Percentiles rank a stretch among this genome's conserved stretches.
Evolutionary conservation across 192 early-diverging fungal genomes (phyloP).

Genomic region (Podila clonocystis): DNA sequence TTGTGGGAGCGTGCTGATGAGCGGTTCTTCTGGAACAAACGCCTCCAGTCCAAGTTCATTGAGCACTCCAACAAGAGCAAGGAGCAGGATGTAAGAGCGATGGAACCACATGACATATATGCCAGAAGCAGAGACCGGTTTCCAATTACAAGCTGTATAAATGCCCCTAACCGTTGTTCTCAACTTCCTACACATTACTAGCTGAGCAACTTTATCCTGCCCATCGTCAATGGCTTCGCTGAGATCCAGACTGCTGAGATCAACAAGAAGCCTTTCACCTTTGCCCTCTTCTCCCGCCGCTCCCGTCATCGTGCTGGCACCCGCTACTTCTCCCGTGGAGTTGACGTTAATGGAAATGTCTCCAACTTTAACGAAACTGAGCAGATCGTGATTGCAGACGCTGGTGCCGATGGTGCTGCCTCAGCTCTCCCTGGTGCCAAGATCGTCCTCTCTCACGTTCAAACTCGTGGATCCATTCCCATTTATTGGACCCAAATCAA

Average conservation of each 20-base stretch:
- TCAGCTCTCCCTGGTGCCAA: slow-evolving; percentile 51
- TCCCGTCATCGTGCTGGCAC: slow-evolving; percentile 86
- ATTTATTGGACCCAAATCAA: slow-evolving; percentile 93
- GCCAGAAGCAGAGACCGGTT: not conserved
- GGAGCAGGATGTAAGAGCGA: slow-evolving; percentile 52
- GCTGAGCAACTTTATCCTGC: slow-evolving; percentile 86
- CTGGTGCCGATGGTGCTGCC: slow-evolving; percentile 42
- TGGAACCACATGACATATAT: not conserved
- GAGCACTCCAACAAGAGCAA: slow-evolving; percentile 55
- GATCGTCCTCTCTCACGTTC: slow-evolving; percentile 81
- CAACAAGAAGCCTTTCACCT: slow-evolving; percentile 78
- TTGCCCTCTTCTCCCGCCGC: slow-evolving; percentile 84
- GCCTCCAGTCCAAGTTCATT: slow-evolving; percentile 75
- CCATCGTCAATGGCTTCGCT: slow-evolving; percentile 91
- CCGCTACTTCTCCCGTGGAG: slow-evolving; percentile 92
- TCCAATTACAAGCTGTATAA: not conserved
- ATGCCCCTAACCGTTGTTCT: not conserved
- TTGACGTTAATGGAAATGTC: slow-evolving; percentile 91
- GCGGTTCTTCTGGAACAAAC: slow-evolving; percentile 95
- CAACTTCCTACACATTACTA: slow-evolving; percentile 25
- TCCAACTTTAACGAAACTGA: slow-evolving; percentile 99
- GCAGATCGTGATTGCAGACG: slow-evolving; percentile 81
- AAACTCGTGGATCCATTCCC: slow-evolving; percentile 96
- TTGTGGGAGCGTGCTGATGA: slow-evolving; percentile 82
- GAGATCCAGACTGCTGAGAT: slow-evolving; percentile 67